A percentile compares a stretch with the other conserved stretches of the same genome.
These are phyloP conservation scores for Macadamia integrifolia DNA, from an alignment of 164 flowering plant species.

Conservation along the genomic window DNA sequence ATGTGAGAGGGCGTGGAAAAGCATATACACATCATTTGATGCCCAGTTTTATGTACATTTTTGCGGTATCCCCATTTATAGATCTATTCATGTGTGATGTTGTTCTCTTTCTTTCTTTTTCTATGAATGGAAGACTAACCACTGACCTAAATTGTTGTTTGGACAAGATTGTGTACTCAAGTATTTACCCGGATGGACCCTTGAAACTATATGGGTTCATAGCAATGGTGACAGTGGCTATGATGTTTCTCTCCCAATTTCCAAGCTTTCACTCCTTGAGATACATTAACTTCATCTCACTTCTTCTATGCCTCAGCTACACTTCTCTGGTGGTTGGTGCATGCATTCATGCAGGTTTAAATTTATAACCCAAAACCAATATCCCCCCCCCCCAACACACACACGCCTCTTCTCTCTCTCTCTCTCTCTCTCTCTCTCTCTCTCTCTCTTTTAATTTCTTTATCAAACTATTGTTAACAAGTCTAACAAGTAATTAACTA, in stretches of 20 bases:
- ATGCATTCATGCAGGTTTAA: conserved; percentile 73
- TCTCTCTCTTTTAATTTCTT: too few species aligned
- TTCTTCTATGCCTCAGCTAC: conserved; percentile 82
- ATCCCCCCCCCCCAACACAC: too few species aligned
- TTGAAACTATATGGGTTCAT: conserved; percentile 78
- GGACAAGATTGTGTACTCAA: conserved; percentile 67
- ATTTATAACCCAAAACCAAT: too few species aligned
- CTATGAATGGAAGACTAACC: background rate
- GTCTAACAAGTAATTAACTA: too few species aligned
- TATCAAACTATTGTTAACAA: too few species aligned
- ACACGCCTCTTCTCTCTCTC: too few species aligned
- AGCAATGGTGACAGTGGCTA: conserved; percentile 74
- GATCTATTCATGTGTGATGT: background rate
- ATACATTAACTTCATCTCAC: conserved; percentile 72
- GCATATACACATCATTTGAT: too few species aligned
- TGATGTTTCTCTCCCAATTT: conserved; percentile 83
- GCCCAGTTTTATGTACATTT: too few species aligned
- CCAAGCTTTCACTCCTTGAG: conserved; percentile 93
- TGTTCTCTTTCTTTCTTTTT: background rate
- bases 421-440: too few species aligned
- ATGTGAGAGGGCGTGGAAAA: too few species aligned
- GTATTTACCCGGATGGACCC: conserved; percentile 58
- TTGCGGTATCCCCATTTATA: background rate
- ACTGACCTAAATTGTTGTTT: conserved; percentile 4
- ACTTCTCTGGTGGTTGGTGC: conserved; percentile 77